Conservation (phyloP, 1,284 basidiomycete genomes). For the Ceratobasidium sp. region DNA sequence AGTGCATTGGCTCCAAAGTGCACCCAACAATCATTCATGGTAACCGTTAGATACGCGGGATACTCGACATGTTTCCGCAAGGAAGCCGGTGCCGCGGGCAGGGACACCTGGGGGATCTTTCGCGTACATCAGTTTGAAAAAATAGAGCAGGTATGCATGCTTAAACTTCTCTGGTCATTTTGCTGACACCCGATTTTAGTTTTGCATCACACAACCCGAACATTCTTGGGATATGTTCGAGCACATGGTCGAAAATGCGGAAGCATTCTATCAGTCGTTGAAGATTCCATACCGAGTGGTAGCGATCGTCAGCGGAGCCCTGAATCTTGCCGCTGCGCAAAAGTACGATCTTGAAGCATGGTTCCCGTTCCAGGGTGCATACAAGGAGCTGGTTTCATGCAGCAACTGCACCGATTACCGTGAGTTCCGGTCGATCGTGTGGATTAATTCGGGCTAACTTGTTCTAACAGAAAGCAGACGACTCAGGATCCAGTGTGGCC, state of each 20-base stretch:
- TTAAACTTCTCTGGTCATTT: constrained; percentile 28
- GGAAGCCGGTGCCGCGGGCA: constrained; percentile 95
- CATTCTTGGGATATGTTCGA: constrained; percentile 96
- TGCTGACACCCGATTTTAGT: constrained; percentile 65
- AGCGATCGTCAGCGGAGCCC: constrained; percentile 94
- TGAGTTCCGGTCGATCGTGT: constrained; percentile 59
- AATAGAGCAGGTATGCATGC: constrained; percentile 73
- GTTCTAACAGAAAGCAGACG: constrained; percentile 78
- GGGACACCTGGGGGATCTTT: constrained; percentile 99
- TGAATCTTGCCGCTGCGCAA: constrained; percentile 96
- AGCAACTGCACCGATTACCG: constrained; percentile 96
- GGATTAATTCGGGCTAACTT: constrained; percentile 2
- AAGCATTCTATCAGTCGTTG: constrained; percentile 96
- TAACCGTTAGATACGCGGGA: constrained; percentile 60
- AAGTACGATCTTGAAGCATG: constrained; percentile 99
- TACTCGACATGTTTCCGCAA: constrained; percentile 98
- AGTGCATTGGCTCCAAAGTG: constrained; percentile 60
- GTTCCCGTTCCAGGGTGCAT: constrained; percentile 97
- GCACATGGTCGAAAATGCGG: constrained; percentile 87
- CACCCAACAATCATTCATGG: background rate
- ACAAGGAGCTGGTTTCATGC: constrained; percentile 95
- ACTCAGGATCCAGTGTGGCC: constrained; percentile 88
- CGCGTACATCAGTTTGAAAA: constrained; percentile 99
- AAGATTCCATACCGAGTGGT: constrained; percentile 92
- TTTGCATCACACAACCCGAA: constrained; percentile 93